phyloP scores from a whole-genome alignment of 257 asterid genomes.

The Solanum etuberosum region DNA sequence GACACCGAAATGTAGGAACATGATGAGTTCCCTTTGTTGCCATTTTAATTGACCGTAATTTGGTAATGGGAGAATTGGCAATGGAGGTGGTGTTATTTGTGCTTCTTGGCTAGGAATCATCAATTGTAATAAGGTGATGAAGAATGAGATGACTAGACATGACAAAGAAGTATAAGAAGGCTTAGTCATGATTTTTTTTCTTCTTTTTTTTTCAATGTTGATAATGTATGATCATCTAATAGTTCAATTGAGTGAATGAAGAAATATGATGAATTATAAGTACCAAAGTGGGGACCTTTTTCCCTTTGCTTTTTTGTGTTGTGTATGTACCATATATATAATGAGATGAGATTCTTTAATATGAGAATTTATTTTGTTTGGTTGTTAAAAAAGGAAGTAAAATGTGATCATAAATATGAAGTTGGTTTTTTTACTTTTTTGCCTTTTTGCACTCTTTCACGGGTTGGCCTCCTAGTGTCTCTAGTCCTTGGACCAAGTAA shows the following conservation, averaged over 20 bases:
- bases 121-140: not conserved
- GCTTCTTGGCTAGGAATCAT: not conserved
- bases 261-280: not conserved
- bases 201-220: not conserved
- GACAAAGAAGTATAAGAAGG: not conserved
- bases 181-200: constrained; percentile 1
- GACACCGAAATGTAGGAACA: constrained; percentile 86
- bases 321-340: not conserved
- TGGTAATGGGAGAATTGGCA: constrained; percentile 83
- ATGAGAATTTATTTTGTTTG: not conserved
- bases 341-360: not conserved
- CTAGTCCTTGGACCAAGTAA: not conserved
- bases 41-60: constrained; percentile 72
- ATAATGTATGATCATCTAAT: not conserved
- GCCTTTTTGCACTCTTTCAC: not conserved
- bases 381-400: not conserved
- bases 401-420: not conserved
- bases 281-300: not conserved
- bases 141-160: not conserved
- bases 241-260: not conserved
- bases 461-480: not conserved
- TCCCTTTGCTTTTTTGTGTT: not conserved
- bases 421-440: not conserved
- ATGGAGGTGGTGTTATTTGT: constrained; percentile 50
- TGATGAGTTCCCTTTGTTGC: constrained; percentile 87